Evolutionary conservation across 495 filamentous ascomycete species (phyloP), one percentile per base, ranked within the genome.

Genomic region (Aspergillus coremiiformis): DNA sequence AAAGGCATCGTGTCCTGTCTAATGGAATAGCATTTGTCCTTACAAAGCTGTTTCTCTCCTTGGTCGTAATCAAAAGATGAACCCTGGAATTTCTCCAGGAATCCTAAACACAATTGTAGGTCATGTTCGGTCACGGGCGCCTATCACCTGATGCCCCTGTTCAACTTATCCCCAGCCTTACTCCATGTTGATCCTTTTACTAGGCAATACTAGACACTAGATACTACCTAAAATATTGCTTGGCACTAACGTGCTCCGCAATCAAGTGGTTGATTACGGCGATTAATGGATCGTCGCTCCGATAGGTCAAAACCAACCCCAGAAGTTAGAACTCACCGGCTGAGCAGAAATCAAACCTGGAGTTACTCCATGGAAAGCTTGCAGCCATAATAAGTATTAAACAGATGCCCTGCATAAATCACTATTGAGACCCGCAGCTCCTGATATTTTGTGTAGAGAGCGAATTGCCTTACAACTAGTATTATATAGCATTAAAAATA

Each of bases 71-170:
- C n/a, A n/a, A n/a, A n/a, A n/a, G n/a, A n/a, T n/a, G n/a, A n/a
- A 35, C 27, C 19, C n/a, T 33, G 29, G 19, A 33, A 21, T 5
- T 11, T 15, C 12, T 21, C 1, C 5, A n/a, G 1, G 2, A 35
- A 15, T 5, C 37, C 0, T 4, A 41, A 21, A 4, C 2, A 17
- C 4, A 41, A n/a, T n/a, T n/a, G n/a, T 21, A 41, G 37, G 37
- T 41, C 37, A 41, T 21, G 21, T 41, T 41, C 8, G 7, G 35
- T 57, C 54, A 57, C 49, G 54, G 44, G 50, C 52, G 46, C 23
- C 20, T 22, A 47, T 57, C 55, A 57, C 55, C 55, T 57, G 55
- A 57, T 53, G 19, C 49, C 49, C 35, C 27, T 49, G 20, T 37
- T 23, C 47, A 39, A 2, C 8, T 3, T 5, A 21, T 41, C 17